Conservation (phyloP, 2,329 filamentous ascomycete genomes). For the Ceratocystis albifundus region DNA sequence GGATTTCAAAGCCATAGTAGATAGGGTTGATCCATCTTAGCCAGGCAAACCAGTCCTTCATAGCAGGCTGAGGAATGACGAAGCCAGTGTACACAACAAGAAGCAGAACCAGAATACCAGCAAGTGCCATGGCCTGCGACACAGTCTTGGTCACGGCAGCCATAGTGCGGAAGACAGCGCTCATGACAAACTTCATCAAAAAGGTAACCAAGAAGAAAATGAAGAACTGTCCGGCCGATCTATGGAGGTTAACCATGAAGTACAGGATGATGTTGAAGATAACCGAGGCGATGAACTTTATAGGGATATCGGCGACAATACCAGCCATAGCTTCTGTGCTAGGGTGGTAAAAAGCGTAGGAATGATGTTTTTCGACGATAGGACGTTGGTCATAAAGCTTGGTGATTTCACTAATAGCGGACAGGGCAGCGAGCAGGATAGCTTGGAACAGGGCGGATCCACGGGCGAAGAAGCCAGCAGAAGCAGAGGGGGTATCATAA, state of each 20-base stretch:
- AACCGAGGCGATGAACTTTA: conserved; percentile 42
- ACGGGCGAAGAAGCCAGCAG: conserved; percentile 42
- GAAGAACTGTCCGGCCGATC: conserved; percentile 59
- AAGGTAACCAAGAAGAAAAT: conserved; percentile 63
- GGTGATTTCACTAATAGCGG: conserved; percentile 44
- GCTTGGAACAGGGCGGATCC: conserved; percentile 50
- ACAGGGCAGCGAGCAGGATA: conserved; percentile 47
- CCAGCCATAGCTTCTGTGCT: conserved; percentile 43
- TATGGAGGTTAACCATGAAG: conserved; percentile 42
- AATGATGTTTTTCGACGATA: conserved; percentile 40
- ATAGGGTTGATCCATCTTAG: conserved; percentile 65
- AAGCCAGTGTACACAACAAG: conserved; percentile 53
- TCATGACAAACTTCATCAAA: conserved; percentile 58
- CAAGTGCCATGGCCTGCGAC: conserved; percentile 44
- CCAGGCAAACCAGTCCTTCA: conserved; percentile 65
- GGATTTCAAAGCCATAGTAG: conserved; percentile 60
- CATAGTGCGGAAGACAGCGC: conserved; percentile 63
- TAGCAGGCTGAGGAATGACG: conserved; percentile 40
- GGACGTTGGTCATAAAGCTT: conserved; percentile 36
- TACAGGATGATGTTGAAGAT: conserved; percentile 48
- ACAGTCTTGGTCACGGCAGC: conserved; percentile 57
- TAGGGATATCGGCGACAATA: conserved; percentile 44
- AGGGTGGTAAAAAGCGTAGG: conserved; percentile 42
- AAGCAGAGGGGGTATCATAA: conserved; percentile 40
- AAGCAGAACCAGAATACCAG: conserved; percentile 45